These are phyloP conservation scores for Datura wrightii DNA, from an alignment of 257 asterid genomes.

Conservation along the genomic window DNA sequence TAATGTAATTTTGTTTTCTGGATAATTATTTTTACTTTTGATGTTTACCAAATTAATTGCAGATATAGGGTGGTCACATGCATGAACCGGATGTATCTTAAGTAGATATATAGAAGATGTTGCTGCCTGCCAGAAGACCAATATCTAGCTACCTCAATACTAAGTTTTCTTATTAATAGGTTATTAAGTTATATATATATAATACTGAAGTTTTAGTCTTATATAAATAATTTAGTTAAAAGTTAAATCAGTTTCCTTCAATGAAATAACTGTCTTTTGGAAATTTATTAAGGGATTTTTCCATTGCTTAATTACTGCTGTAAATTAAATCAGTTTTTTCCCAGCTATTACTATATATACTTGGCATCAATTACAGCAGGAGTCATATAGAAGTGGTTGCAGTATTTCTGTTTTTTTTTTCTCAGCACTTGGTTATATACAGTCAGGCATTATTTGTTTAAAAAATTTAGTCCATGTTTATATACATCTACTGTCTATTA, in stretches of 20 bases:
- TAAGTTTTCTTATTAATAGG: slow-evolving; percentile 1
- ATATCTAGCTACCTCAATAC: neutral
- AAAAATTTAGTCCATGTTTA: neutral
- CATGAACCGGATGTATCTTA: neutral
- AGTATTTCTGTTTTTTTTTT: neutral
- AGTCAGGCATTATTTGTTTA: neutral
- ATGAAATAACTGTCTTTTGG: slow-evolving; percentile 1
- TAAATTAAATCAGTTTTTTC: neutral
- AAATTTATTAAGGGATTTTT: neutral
- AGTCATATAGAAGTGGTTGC: neutral
- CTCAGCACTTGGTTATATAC: neutral
- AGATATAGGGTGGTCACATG: slow-evolving; percentile 24
- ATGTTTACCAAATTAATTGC: slow-evolving; percentile 5
- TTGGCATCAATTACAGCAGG: neutral
- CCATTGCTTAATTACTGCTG: neutral
- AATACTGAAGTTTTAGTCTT: neutral
- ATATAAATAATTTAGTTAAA: slow-evolving; percentile 1
- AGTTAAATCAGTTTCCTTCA: neutral
- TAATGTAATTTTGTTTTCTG: neutral
- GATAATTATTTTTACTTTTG: neutral
- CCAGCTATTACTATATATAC: neutral
- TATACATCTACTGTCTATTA: neutral
- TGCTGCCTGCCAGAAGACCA: slow-evolving; percentile 18
- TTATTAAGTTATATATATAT: neutral
- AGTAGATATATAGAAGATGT: slow-evolving; percentile 17